Conservation (phyloP, 805 yeast genomes). For the Candida lessepsii region DNA sequence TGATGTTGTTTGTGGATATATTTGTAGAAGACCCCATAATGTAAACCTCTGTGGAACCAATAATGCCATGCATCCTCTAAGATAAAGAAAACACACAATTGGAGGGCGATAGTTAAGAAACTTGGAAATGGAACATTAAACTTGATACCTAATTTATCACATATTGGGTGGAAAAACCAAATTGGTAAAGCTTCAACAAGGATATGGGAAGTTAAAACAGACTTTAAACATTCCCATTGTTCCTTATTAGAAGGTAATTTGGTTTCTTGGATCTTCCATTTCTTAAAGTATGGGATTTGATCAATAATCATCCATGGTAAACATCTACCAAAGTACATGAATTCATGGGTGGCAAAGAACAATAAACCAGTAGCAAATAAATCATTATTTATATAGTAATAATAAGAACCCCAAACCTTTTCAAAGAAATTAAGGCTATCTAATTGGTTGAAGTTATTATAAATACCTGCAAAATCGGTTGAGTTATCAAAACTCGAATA, state of each 20-base stretch:
- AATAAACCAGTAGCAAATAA: slow-evolving; percentile 56
- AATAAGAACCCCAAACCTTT: slow-evolving; percentile 56
- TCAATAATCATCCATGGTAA: slow-evolving; percentile 59
- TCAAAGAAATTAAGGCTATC: slow-evolving; percentile 38
- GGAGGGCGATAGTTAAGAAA: slow-evolving; percentile 38
- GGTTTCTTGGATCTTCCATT: slow-evolving; percentile 53
- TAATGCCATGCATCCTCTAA: slow-evolving; percentile 62
- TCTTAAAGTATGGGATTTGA: slow-evolving; percentile 49
- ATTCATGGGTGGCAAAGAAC: slow-evolving; percentile 53
- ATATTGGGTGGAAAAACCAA: slow-evolving; percentile 61
- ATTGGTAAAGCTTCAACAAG: slow-evolving; percentile 60
- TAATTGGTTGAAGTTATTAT: slow-evolving; percentile 26
- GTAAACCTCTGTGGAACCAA: slow-evolving; percentile 58
- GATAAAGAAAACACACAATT: slow-evolving; percentile 50
- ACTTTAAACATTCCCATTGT: slow-evolving; percentile 61
- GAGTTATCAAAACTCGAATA: slow-evolving; percentile 31
- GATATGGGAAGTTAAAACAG: slow-evolving; percentile 56
- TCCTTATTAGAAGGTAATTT: slow-evolving; percentile 53
- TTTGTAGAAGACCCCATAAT: slow-evolving; percentile 54
- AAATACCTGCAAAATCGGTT: slow-evolving; percentile 30
- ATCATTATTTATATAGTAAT: slow-evolving; percentile 53
- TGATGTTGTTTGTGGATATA: slow-evolving; percentile 62
- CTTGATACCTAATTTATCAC: slow-evolving; percentile 47
- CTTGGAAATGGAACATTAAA: slow-evolving; percentile 56
- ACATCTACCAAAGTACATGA: slow-evolving; percentile 59